These are phyloP conservation scores for Aspergillus cristatus DNA, from an alignment of 495 filamentous ascomycete genomes.

Conservation along the genomic window DNA sequence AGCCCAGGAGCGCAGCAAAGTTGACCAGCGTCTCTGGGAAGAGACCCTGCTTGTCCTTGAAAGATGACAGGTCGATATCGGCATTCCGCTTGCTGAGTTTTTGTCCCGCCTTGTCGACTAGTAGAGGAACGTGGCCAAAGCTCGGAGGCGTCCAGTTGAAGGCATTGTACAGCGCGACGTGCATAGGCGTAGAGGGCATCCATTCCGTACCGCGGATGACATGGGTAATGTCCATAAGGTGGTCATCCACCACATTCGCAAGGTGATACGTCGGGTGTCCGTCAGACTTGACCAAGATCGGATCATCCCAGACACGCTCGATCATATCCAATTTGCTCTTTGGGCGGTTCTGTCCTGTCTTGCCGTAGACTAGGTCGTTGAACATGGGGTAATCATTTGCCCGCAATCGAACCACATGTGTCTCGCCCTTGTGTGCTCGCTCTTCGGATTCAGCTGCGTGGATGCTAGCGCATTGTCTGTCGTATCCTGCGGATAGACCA, in stretches of 20 bases:
- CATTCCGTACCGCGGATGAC: slow-evolving; percentile 90
- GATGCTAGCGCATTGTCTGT: slow-evolving; percentile 65
- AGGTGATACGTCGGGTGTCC: slow-evolving; percentile 93
- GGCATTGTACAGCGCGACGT: slow-evolving; percentile 75
- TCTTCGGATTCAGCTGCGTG: slow-evolving; percentile 56
- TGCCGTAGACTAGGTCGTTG: slow-evolving; percentile 69
- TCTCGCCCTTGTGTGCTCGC: slow-evolving; percentile 55
- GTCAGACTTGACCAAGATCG: slow-evolving; percentile 81
- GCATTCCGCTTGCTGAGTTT: slow-evolving; percentile 86
- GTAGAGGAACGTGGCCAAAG: slow-evolving; percentile 84
- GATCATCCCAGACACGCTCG: slow-evolving; percentile 56
- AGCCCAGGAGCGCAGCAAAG: slow-evolving; percentile 77
- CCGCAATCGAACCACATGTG: slow-evolving; percentile 71
- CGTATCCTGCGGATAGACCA: slow-evolving; percentile 61
- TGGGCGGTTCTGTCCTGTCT: slow-evolving; percentile 38
- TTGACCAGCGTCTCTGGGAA: slow-evolving; percentile 71
- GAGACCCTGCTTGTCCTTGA: slow-evolving; percentile 53
- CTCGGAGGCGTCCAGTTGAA: slow-evolving; percentile 78
- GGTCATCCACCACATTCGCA: slow-evolving; percentile 94
- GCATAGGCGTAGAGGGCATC: slow-evolving; percentile 88
- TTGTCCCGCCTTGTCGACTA: slow-evolving; percentile 62
- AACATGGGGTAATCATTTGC: slow-evolving; percentile 51
- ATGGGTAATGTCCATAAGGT: slow-evolving; percentile 89
- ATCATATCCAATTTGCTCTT: slow-evolving; percentile 34
- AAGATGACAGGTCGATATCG: slow-evolving; percentile 60